These are phyloP conservation scores for Aureobasidium subglaciale DNA, from an alignment of 2,329 filamentous ascomycete genomes.

Conservation along the genomic window DNA sequence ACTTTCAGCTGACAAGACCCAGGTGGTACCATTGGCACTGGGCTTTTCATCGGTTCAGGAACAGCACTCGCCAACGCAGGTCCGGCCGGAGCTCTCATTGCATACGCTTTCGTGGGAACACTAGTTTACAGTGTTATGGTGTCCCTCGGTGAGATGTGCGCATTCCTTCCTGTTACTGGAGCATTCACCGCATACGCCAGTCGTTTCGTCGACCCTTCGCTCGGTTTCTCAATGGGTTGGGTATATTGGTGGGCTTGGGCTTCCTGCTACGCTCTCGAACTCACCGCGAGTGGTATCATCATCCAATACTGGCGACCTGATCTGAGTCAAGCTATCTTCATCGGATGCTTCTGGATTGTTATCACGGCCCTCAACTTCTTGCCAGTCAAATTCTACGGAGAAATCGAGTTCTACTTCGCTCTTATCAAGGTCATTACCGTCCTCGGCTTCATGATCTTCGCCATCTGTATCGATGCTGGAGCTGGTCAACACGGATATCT, in stretches of 20 bases:
- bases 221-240: constrained; percentile 45
- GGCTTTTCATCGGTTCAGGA: constrained; percentile 37
- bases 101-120: constrained; percentile 39
- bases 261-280: constrained; percentile 34
- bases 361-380: constrained; percentile 43
- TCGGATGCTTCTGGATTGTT: constrained; percentile 29
- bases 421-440: constrained; percentile 46
- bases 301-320: constrained; percentile 35
- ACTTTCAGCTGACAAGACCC: background rate
- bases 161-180: constrained; percentile 53
- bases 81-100: constrained; percentile 40
- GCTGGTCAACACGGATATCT: constrained; percentile 50
- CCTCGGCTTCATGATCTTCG: constrained; percentile 38
- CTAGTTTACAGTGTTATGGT: constrained; percentile 43
- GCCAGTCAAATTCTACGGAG: constrained; percentile 45
- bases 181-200: constrained; percentile 45
- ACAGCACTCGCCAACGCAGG: constrained; percentile 32
- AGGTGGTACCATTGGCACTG: constrained; percentile 28
- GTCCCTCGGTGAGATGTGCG: constrained; percentile 49
- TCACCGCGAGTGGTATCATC: constrained; percentile 33
- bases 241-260: constrained; percentile 38
- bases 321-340: constrained; percentile 36
- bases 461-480: constrained; percentile 34
- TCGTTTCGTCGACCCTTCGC: constrained; percentile 37
- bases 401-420: constrained; percentile 49